Base-by-base conservation (phyloP, 139 green algal genomes). In the Dunaliella primolecta region DNA sequence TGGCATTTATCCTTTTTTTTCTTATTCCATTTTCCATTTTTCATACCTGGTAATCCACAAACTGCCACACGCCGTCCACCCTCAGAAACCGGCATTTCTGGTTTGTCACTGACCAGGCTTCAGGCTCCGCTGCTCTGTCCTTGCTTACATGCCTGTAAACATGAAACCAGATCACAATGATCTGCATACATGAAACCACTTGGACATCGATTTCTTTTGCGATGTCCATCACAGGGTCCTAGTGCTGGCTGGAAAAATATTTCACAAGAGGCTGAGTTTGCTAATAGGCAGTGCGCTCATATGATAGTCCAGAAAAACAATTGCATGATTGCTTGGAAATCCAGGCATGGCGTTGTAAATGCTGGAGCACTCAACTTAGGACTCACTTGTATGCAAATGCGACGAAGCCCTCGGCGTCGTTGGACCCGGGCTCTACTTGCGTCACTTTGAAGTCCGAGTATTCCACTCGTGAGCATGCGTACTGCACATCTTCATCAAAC, bases 51-150 rank as follows among this genome's bases (percentile, higher is more conserved):
- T 80, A 80, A 20, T 80, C 75, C n/a, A 37, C 30, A 37, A 80
- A 80, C n/a, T 38, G 75, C 75, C 75, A 80, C 2, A 30, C 38
- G 30, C 30, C 75, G 75, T 80, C 30, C 15, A 80, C 75, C 30
- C 30, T 36, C n/a, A 46, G 32, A 30, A 80, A 80, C 29, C 75
- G 75, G 75, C 75, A 80, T 30, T 80, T 80, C 38, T 80, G 29
- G 32, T 80, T 33, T 3, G 75, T 80, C 75, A 80, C 33, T 27
- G 32, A 80, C 75, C 75, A 80, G 2, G 75, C 75, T 25, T 80
- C 75, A 25, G 7, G 46, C 46, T 64, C 15, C 7, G 7, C 46
- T 64, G 46, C 46, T 15, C 15, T 64, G 46, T 15, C 15, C 46
- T 64, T 64, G 46, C 7, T 7, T 64, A 15, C 46, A 64, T 64